Evolutionary conservation across 192 early-diverging fungal genomes (phyloP).

Genomic region (Backusella psychrophila): DNA sequence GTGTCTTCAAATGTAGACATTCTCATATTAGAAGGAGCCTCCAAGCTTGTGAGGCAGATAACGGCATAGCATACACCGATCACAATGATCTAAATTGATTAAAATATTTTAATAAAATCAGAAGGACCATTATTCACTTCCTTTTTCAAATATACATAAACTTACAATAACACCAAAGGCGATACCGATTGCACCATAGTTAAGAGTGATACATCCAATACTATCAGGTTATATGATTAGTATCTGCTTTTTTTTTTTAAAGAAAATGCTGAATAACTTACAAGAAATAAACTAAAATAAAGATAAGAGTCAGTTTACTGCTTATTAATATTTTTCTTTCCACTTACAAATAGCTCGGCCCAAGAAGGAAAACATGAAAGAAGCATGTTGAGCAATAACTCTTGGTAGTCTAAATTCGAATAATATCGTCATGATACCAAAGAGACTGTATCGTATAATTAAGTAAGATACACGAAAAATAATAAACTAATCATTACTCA

Average conservation of each 20-base stretch:
- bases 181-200: constrained; percentile 19
- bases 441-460: constrained; percentile 13
- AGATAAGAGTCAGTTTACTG: not conserved
- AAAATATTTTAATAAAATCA: not conserved
- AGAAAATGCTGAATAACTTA: constrained; percentile 4
- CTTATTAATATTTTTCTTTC: not conserved
- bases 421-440: constrained; percentile 25
- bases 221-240: not conserved
- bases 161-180: constrained; percentile 38
- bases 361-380: constrained; percentile 40
- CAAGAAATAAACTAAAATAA: constrained; percentile 19
- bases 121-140: not conserved
- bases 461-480: not conserved
- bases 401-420: constrained; percentile 35
- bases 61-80: constrained; percentile 17
- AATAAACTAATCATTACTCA: not conserved
- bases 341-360: constrained; percentile 38
- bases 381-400: constrained; percentile 24
- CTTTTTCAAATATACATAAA: not conserved
- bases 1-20: constrained; percentile 19
- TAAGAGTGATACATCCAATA: constrained; percentile 33
- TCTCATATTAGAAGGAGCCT: constrained; percentile 30
- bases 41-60: constrained; percentile 20
- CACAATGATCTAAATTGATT: constrained; percentile 16
- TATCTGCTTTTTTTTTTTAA: not conserved